Conservation (phyloP, 495 filamentous ascomycete genomes). For the Oidiodendron maius region DNA sequence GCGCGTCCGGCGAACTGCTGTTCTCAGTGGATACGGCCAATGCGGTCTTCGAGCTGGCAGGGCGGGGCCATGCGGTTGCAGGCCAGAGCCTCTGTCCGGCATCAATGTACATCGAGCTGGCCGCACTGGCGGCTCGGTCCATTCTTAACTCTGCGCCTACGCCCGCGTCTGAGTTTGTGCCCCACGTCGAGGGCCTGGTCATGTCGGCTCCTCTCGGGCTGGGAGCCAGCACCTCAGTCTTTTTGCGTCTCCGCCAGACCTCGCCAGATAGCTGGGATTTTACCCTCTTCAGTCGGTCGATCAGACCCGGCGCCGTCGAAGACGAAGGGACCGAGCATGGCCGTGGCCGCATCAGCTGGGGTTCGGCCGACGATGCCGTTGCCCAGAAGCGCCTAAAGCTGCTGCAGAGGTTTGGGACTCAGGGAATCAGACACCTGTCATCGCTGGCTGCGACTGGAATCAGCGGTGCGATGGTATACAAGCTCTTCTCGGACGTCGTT, state of each 20-base stretch:
- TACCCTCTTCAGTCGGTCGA: too few species aligned
- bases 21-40: conserved; percentile 14
- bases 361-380: conserved; percentile 9
- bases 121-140: conserved; percentile 20
- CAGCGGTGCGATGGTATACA: conserved; percentile 42
- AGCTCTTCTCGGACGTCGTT: conserved; percentile 37
- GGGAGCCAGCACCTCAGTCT: too few species aligned
- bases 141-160: conserved; percentile 5
- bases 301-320: too few species aligned
- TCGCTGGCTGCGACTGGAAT: conserved; percentile 37
- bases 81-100: conserved; percentile 33
- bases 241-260: too few species aligned
- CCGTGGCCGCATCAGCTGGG: too few species aligned
- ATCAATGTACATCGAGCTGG: conserved; percentile 38
- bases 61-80: conserved; percentile 32
- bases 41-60: conserved; percentile 13
- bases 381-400: conserved; percentile 9
- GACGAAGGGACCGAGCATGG: too few species aligned
- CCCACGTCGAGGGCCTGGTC: conserved; percentile 11
- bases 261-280: too few species aligned
- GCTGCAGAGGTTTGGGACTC: conserved; percentile 11
- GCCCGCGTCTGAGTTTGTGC: not conserved
- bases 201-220: conserved; percentile 21
- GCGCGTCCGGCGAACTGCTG: conserved; percentile 9
- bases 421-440: too few species aligned